Evolutionary conservation across 75 land plant species (phyloP).

Genomic region (Selaginella tamariscina): DNA sequence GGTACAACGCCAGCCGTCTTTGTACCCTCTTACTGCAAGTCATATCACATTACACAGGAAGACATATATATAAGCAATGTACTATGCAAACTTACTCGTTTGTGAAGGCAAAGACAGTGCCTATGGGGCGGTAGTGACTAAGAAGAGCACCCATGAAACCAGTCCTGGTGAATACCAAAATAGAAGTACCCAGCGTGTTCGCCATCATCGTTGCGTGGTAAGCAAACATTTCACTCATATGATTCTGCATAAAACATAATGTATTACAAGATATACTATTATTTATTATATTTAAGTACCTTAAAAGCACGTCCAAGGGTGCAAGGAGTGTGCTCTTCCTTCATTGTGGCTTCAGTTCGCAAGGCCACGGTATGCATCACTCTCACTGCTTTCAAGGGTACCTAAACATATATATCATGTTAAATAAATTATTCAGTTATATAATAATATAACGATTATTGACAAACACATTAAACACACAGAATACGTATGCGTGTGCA

Average conservation of each 20-base stretch:
- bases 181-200: constrained; percentile 7
- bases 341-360: constrained; percentile 66
- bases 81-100: constrained; percentile 2
- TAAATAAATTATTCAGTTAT: too few relatives aligned
- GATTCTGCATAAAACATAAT: too few relatives aligned
- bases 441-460: too few relatives aligned
- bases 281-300: too few relatives aligned
- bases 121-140: constrained; percentile 6
- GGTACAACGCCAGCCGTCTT: constrained; percentile 75
- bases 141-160: constrained; percentile 10
- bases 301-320: constrained; percentile 32
- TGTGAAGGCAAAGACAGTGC: constrained; percentile 13
- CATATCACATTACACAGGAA: too few relatives aligned
- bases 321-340: constrained; percentile 30
- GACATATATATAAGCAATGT: neutral
- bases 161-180: constrained; percentile 6
- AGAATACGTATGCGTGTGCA: too few relatives aligned
- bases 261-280: too few relatives aligned
- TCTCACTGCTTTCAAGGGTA: constrained; percentile 97
- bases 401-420: too few relatives aligned
- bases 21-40: constrained; percentile 72
- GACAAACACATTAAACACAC: too few relatives aligned
- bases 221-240: constrained; percentile 13
- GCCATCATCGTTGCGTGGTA: constrained; percentile 12
- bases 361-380: constrained; percentile 98